phyloP scores from a whole-genome alignment of 495 filamentous ascomycete genomes.

The Penicilliopsis zonata region DNA sequence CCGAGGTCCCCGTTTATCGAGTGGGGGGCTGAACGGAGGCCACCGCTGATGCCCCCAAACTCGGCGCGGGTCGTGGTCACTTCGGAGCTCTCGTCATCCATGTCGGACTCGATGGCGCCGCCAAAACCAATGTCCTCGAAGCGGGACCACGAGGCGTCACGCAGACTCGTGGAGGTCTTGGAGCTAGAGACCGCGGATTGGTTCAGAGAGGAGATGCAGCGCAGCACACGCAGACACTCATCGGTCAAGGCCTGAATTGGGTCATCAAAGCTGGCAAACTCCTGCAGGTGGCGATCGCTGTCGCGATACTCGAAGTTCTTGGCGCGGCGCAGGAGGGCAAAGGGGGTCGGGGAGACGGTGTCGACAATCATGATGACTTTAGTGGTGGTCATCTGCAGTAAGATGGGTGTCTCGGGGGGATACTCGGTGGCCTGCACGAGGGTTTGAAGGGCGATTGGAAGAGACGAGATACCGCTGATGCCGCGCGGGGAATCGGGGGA shows the following conservation, averaged over 20 bases:
- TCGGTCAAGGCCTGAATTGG: conserved; percentile 80
- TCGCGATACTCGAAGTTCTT: conserved; percentile 93
- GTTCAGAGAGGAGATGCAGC: conserved; percentile 77
- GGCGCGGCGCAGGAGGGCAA: conserved; percentile 78
- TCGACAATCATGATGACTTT: conserved; percentile 96
- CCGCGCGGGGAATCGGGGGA: conserved; percentile 63
- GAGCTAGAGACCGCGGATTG: conserved; percentile 60
- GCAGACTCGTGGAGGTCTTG: conserved; percentile 56
- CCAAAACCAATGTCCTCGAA: conserved; percentile 95
- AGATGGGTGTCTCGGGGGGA: conserved; percentile 66
- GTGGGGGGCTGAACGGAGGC: conserved; percentile 47
- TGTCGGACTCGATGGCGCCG: conserved; percentile 55
- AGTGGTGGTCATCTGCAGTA: conserved; percentile 69
- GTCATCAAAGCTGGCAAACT: conserved; percentile 81
- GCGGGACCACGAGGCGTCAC: conserved; percentile 86
- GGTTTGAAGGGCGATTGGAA: conserved; percentile 84
- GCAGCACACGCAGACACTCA: conserved; percentile 83
- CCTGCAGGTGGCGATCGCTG: conserved; percentile 67
- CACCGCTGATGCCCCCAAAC: conserved; percentile 28
- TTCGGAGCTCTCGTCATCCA: conserved; percentile 43
- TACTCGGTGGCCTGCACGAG: conserved; percentile 91
- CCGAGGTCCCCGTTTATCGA: conserved; percentile 52
- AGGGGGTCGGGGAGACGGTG: conserved; percentile 88
- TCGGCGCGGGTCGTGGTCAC: conserved; percentile 19
- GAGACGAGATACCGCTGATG: conserved; percentile 61